phyloP scores from a whole-genome alignment of 164 flowering plant genomes.

The Chimonanthus praecox region DNA sequence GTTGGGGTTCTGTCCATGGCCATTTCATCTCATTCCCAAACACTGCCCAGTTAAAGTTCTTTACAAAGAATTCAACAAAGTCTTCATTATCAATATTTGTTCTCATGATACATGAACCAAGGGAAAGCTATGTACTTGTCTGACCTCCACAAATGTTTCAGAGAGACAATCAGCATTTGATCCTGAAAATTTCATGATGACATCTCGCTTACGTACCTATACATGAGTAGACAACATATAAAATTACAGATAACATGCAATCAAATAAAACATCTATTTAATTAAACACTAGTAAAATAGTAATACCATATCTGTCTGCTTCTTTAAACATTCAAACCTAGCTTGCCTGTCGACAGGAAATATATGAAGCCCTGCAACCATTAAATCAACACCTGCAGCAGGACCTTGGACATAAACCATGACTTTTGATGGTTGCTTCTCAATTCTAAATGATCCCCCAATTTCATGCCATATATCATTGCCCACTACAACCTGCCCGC shows the following conservation, averaged over 20 bases:
- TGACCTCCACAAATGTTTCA: conserved; percentile 53
- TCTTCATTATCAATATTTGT: conserved; percentile 91
- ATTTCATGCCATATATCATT: conserved; percentile 89
- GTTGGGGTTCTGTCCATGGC: conserved; percentile 85
- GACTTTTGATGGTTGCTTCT: conserved; percentile 74
- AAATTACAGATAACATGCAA: background rate
- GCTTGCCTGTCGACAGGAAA: conserved; percentile 71
- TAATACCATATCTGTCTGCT: conserved; percentile 65
- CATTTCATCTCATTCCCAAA: conserved; percentile 94
- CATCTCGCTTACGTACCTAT: conserved; percentile 92
- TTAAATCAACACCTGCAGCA: conserved; percentile 76
- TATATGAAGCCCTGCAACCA: conserved; percentile 88
- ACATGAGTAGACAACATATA: background rate
- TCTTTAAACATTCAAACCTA: conserved; percentile 60
- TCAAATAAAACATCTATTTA: background rate
- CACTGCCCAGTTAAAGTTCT: conserved; percentile 88
- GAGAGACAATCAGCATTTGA: conserved; percentile 19
- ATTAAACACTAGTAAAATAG: background rate
- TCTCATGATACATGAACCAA: conserved; percentile 74
- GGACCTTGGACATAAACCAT: conserved; percentile 95
- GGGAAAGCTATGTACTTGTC: conserved; percentile 71
- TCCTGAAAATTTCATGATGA: conserved; percentile 60
- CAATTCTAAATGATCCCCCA: conserved; percentile 88
- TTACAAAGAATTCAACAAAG: conserved; percentile 62
- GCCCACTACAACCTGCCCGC: conserved; percentile 70